A percentile compares a stretch with the other conserved stretches of the same genome.
Conservation (phyloP, 805 yeast species). For the Komagataella pastoris region DNA sequence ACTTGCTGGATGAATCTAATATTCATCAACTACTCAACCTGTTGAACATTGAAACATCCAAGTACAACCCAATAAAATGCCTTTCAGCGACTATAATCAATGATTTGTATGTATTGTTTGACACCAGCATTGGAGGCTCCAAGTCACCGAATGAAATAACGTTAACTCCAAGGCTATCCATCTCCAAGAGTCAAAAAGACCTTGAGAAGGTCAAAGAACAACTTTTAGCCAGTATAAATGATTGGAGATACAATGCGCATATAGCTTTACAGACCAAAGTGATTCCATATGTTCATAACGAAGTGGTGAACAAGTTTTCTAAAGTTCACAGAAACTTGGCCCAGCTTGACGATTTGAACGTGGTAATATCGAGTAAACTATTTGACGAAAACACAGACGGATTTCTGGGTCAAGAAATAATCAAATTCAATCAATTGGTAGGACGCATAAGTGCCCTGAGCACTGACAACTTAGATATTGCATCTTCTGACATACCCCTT, state of each 20-base stretch:
- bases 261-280: conserved; percentile 19
- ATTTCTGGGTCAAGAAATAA: not conserved
- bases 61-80: conserved; percentile 13
- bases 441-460: conserved; percentile 1
- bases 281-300: conserved; percentile 14
- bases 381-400: conserved; percentile 6
- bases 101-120: conserved; percentile 7
- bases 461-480: not conserved
- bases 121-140: not conserved
- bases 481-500: not conserved
- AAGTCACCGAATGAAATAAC: not conserved
- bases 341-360: conserved; percentile 18
- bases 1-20: conserved; percentile 14
- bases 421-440: conserved; percentile 1
- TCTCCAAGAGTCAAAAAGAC: conserved; percentile 1
- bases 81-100: conserved; percentile 12
- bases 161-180: not conserved
- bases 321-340: conserved; percentile 16
- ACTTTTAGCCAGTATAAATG: conserved; percentile 11
- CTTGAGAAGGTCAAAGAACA: conserved; percentile 4
- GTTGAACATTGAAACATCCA: conserved; percentile 15
- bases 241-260: conserved; percentile 21
- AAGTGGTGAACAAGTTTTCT: conserved; percentile 13
- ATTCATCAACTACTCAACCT: conserved; percentile 13
- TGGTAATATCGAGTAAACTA: conserved; percentile 14